phyloP scores from a whole-genome alignment of 2,329 filamentous ascomycete species.

The Ceratocystis cubensis region DNA sequence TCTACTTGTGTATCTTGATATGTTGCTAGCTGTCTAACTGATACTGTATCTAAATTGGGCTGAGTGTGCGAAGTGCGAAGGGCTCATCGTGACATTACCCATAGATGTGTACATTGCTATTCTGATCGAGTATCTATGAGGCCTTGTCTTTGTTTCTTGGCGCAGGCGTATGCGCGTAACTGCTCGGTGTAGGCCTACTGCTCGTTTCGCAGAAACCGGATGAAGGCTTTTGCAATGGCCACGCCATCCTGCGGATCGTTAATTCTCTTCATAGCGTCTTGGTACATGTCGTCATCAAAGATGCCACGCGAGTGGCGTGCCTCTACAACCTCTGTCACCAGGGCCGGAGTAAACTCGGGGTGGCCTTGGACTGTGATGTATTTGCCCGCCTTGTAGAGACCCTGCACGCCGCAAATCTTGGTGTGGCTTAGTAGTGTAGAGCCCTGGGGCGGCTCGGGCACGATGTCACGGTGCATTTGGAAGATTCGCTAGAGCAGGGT shows the following conservation, averaged over 20 bases:
- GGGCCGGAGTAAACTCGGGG: constrained; percentile 65
- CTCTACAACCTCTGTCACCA: constrained; percentile 56
- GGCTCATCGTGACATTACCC: no score
- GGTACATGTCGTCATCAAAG: constrained; percentile 53
- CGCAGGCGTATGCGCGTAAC: no score
- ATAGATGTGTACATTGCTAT: no score
- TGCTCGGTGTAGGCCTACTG: constrained; percentile 22
- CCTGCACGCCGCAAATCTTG: constrained; percentile 59
- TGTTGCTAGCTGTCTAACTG: no score
- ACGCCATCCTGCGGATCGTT: constrained; percentile 64
- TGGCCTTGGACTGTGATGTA: constrained; percentile 75
- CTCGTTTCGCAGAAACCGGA: constrained; percentile 58
- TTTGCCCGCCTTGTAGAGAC: constrained; percentile 55
- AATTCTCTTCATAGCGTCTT: constrained; percentile 55
- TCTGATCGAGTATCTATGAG: no score
- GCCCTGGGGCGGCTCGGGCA: constrained; percentile 49
- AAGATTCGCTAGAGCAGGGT: constrained; percentile 46
- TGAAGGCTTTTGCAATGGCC: constrained; percentile 57
- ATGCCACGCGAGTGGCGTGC: constrained; percentile 53
- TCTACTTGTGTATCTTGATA: no score
- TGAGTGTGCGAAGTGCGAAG: no score
- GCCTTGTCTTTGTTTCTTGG: no score
- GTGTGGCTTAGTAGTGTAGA: constrained; percentile 53
- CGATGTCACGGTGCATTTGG: constrained; percentile 78
- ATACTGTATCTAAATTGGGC: no score